These are phyloP conservation scores for Teunomyces pallodes DNA, from an alignment of 805 yeast species.

Conservation along the genomic window DNA sequence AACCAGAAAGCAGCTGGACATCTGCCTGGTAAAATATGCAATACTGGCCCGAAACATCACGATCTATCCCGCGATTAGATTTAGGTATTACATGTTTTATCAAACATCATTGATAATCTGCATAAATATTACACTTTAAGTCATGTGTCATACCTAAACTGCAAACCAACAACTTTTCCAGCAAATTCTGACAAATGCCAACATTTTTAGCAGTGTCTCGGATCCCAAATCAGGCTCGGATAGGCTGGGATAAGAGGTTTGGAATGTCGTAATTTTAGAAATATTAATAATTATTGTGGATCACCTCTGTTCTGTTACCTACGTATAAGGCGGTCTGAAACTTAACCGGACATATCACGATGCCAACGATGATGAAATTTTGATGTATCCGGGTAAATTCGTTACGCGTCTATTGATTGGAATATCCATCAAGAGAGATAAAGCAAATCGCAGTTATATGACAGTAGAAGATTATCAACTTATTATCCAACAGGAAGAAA, in stretches of 20 bases:
- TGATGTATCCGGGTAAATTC: not conserved
- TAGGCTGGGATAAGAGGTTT: not conserved
- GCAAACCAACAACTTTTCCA: not conserved
- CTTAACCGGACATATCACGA: not conserved
- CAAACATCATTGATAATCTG: conserved; percentile 9
- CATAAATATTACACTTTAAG: conserved; percentile 1
- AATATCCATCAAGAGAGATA: too few species aligned
- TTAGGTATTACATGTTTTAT: conserved; percentile 2
- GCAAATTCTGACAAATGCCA: not conserved
- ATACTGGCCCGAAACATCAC: not conserved
- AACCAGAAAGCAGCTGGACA: not conserved
- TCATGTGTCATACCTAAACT: not conserved
- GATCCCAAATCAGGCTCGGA: not conserved
- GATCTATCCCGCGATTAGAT: not conserved
- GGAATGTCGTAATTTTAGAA: not conserved
- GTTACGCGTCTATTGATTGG: not conserved
- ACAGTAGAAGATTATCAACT: conserved; percentile 5
- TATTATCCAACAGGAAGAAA: conserved; percentile 1
- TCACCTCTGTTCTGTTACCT: not conserved
- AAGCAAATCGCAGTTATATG: not conserved
- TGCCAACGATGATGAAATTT: not conserved
- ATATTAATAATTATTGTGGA: not conserved
- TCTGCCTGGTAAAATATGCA: not conserved
- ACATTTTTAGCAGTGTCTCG: not conserved
- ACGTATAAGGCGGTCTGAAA: not conserved